Conservation (phyloP, 306 rosid genomes). For the Myrica gale region DNA sequence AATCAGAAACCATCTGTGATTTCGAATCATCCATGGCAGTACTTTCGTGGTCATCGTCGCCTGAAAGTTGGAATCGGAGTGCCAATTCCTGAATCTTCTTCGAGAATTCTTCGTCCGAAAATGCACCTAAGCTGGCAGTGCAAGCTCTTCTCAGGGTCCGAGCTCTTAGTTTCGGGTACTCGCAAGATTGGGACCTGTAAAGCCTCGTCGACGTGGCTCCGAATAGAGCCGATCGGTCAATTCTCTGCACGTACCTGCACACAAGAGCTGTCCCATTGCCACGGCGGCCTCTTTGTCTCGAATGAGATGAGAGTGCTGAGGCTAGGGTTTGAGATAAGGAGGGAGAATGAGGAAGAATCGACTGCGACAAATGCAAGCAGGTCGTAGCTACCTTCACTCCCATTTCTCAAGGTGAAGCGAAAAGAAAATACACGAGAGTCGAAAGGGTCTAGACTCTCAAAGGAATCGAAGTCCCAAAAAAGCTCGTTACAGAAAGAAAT, state of each 20-base stretch:
- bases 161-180: constrained; percentile 10
- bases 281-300: constrained; percentile 40
- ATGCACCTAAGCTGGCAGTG: constrained; percentile 59
- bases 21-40: constrained; percentile 33
- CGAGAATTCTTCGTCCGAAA: constrained; percentile 78
- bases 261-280: constrained; percentile 28
- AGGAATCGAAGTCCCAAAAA: constrained; percentile 11
- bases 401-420: constrained; percentile 29
- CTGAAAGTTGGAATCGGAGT: constrained; percentile 52
- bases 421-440: not conserved
- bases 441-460: not conserved
- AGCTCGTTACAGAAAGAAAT: constrained; percentile 3
- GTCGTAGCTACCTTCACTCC: constrained; percentile 54
- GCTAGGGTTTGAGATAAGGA: constrained; percentile 64
- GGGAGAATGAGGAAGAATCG: constrained; percentile 53
- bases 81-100: constrained; percentile 72
- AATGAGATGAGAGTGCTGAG: constrained; percentile 49
- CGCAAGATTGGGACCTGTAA: constrained; percentile 44
- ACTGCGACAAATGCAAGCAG: constrained; percentile 63
- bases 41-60: constrained; percentile 11
- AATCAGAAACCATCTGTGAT: constrained; percentile 8
- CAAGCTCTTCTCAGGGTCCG: constrained; percentile 43
- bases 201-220: constrained; percentile 36
- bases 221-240: constrained; percentile 44
- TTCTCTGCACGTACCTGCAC: constrained; percentile 34